phyloP scores from a whole-genome alignment of 345 rosid species.

The Aurinia saxatilis region DNA sequence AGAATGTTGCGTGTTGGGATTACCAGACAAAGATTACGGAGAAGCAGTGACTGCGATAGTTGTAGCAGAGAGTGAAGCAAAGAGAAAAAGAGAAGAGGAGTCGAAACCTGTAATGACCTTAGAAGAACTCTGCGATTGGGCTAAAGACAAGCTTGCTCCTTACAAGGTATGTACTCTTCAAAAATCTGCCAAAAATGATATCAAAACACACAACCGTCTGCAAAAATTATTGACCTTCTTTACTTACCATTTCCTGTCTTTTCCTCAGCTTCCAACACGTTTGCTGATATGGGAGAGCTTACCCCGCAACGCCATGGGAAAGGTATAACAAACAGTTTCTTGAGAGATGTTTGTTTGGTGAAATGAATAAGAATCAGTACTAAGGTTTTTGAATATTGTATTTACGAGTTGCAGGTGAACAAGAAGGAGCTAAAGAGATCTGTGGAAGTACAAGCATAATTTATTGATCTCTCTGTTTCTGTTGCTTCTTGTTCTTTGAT shows the following conservation, averaged over 20 bases:
- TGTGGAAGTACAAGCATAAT: conserved; percentile 31
- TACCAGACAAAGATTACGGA: conserved; percentile 83
- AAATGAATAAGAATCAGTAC: not conserved
- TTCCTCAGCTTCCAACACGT: conserved; percentile 69
- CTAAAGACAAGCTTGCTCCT: conserved; percentile 95
- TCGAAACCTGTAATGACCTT: conserved; percentile 53
- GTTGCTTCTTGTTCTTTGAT: conserved; percentile 1
- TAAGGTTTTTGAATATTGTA: not conserved
- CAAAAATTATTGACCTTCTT: not conserved
- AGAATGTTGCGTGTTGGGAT: conserved; percentile 91
- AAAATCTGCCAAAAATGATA: not conserved
- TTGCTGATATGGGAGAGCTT: conserved; percentile 77
- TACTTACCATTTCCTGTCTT: not conserved
- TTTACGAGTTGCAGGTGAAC: conserved; percentile 55
- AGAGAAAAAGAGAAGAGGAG: conserved; percentile 40
- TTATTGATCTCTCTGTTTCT: not conserved
- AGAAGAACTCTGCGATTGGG: conserved; percentile 74
- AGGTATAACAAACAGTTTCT: conserved; percentile 38
- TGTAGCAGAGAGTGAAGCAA: conserved; percentile 47
- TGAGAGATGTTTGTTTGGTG: not conserved
- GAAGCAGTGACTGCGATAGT: conserved; percentile 72
- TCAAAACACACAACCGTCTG: not conserved
- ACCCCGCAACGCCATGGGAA: conserved; percentile 99
- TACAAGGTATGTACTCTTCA: conserved; percentile 90
- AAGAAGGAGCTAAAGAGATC: conserved; percentile 80